Evolutionary conservation across 1,139 yeast genomes (phyloP), one percentile per base, ranked within the genome.

Genomic region (Geotrichum restrictum): DNA sequence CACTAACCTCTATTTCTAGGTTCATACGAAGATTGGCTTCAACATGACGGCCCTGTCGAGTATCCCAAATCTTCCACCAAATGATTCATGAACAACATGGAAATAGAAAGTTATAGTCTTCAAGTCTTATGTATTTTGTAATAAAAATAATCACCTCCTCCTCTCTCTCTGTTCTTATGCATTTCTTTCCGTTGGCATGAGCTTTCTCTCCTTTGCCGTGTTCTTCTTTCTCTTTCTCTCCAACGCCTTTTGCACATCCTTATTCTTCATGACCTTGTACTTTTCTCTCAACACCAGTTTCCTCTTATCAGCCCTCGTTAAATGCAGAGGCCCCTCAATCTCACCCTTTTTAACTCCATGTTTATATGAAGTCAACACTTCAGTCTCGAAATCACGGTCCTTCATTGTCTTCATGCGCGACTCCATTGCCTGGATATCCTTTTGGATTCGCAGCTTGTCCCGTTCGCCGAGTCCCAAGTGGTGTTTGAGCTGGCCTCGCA

Each of bases 161-260:
- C n/a, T 5, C 33, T 29, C 27, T 22, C 22, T 10, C 11, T 34
- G 4, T 21, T 21, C 34, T 22, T 47, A 57, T 1, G 57, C 54
- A 31, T 67, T 56, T 22, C 73, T 60, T 47, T 63, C 67, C 44
- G 54, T 45, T 1, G 76, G 76, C 75, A 91, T 77, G 65, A 81
- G 82, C 69, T 81, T 83, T 72, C 93, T 85, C 69, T 93, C 98
- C 72, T 86, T 87, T 63, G 96, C 96, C 66, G 91, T 77, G 68
- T 88, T 81, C 79, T 85, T 87, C 85, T 91, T 91, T 66, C 98
- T 81, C 78, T 91, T 87, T 67, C 96, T 80, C 71, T 89, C 96
- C 79, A 93, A 80, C 38, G 85, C 89, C 76, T 85, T 85, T 61
- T 86, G 91, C 63, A 95, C 79, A 67, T 93, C 96, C 56, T 78